phyloP scores from a whole-genome alignment of 179 eudicot genomes.

The Beta lomatogona region DNA sequence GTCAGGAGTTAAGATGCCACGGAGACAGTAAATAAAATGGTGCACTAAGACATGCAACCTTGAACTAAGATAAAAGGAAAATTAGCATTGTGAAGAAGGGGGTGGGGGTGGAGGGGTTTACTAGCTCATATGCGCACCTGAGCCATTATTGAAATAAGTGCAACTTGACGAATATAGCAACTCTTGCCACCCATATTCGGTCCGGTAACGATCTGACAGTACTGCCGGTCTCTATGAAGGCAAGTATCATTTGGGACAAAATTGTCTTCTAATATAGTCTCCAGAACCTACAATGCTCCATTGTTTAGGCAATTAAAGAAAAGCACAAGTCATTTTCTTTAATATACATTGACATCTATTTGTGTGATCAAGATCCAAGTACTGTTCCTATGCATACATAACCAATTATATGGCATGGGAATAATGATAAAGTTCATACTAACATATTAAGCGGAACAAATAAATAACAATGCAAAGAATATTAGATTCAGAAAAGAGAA shows the following conservation, averaged over 20 bases:
- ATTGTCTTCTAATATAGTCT: constrained; percentile 68
- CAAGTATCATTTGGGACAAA: constrained; percentile 90
- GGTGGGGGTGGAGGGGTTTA: not conserved
- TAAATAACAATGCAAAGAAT: not conserved
- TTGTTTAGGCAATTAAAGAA: not conserved
- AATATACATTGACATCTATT: not conserved
- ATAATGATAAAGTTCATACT: not conserved
- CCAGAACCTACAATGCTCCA: constrained; percentile 64
- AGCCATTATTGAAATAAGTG: constrained; percentile 86
- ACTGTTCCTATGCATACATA: not conserved
- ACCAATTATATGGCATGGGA: not conserved
- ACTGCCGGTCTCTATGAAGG: constrained; percentile 63
- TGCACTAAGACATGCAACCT: not conserved
- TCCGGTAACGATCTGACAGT: constrained; percentile 90
- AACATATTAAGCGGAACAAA: not conserved
- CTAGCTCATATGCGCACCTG: constrained; percentile 51
- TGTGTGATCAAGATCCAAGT: not conserved
- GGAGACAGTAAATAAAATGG: not conserved
- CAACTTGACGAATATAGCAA: constrained; percentile 98
- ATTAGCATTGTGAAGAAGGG: not conserved
- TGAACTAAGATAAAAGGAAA: not conserved
- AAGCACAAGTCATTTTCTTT: not conserved
- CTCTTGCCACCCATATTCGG: constrained; percentile 99
- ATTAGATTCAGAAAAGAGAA: not conserved
- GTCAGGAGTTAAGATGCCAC: not conserved